Conservation (phyloP, 2,329 filamentous ascomycete genomes). For the Diaporthe citriasiana region DNA sequence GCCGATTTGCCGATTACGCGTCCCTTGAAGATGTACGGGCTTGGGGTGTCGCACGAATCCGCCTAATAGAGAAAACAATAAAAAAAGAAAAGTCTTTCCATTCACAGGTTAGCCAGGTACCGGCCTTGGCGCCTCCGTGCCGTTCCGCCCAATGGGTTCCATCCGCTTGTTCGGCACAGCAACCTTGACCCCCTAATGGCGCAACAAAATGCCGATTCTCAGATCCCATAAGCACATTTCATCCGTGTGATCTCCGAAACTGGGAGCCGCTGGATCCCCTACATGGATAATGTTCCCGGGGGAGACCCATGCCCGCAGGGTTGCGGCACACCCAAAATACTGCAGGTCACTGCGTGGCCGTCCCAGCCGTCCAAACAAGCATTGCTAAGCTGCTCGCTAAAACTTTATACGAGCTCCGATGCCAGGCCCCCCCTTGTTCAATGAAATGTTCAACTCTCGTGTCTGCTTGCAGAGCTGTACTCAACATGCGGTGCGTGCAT, state of each 20-base stretch:
- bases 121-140: slow-evolving; percentile 7
- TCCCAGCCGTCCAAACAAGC: slow-evolving; percentile 14
- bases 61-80: background rate
- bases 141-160: slow-evolving; percentile 21
- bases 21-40: background rate
- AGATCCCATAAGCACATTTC: background rate
- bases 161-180: background rate
- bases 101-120: slow-evolving; percentile 1
- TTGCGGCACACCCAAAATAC: background rate
- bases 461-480: background rate
- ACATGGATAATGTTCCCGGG: slow-evolving; percentile 4
- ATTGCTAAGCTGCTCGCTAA: slow-evolving; percentile 3
- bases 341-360: background rate
- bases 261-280: background rate
- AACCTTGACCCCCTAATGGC: background rate
- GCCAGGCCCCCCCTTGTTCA: slow-evolving; percentile 1
- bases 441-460: slow-evolving; percentile 5
- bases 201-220: background rate
- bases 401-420: background rate
- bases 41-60: background rate
- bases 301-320: background rate
- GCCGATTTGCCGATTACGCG: slow-evolving; percentile 25
- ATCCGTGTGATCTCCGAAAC: slow-evolving; percentile 1
- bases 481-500: background rate
- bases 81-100: background rate